Base-by-base conservation (phyloP, 2,329 filamentous ascomycete species). In the Cyclaneusma minus region DNA sequence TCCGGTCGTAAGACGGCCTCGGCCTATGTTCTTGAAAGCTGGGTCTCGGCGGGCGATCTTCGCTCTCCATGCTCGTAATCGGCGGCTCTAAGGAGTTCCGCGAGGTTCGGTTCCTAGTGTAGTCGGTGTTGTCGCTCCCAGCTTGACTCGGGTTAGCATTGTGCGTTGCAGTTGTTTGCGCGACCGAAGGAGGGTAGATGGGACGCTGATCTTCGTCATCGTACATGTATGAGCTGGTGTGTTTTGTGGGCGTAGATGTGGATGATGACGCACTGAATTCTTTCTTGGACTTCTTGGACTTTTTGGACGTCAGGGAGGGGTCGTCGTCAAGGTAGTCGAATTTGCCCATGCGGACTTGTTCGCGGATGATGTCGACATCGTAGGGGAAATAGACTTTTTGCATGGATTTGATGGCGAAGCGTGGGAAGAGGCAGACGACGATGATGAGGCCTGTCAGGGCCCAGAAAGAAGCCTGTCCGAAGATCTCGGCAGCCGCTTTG, bases 341-440 rank as follows among this genome's bases (percentile, higher is more conserved):
- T 44, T 76, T 74, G 39, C 89, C 89, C 54, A 74, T 63, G 15
- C 69, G 69, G 34, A 91, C 72, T 56, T 95, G 84, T 52, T 98
- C 89, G 24, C 89, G 82, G 43, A 98, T 74, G 37, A 98, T 92
- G 49, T 98, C 89, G 31, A 94, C 75, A 43, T 98, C 89, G 39
- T 78, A 76, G 4, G 89, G 89, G 51, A 78, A 81, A 55, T 84
- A 95, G 29, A 93, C 79, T 55, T 98, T 98, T 51, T 95, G 89
- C 25, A 89, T 55, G 16, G 75, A 62, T 56, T 98, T 98, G 56
- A 80, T 64, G 24, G 70, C 67, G 50, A 95, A 93, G 14, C 89
- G 75, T 7, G 89, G 89, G 32, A 92, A 71, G 26, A 98, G 57
- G 50, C 81, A 87, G 29, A 92, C 68, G 36, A 83, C 64, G 1